Conservation (phyloP, 2,329 filamentous ascomycete genomes). For the Talaromyces verruculosus region DNA sequence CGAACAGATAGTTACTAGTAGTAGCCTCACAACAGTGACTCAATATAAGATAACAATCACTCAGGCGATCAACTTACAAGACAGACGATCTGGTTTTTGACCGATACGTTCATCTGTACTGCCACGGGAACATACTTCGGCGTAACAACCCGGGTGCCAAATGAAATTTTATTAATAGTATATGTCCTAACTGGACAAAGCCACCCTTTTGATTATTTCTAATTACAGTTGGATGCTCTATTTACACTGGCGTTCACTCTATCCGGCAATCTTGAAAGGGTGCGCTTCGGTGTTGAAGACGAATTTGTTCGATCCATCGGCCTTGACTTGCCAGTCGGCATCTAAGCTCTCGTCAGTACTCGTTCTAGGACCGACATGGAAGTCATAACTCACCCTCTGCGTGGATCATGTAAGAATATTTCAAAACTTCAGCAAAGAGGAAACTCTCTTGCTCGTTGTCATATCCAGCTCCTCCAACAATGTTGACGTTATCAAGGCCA, state of each 20-base stretch:
- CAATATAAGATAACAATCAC: not conserved
- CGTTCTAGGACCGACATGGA: not conserved
- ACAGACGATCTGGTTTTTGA: not conserved
- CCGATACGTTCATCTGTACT: not conserved
- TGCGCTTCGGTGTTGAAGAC: slow-evolving; percentile 68
- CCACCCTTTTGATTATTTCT: not conserved
- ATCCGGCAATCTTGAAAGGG: slow-evolving; percentile 45
- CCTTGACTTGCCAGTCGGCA: slow-evolving; percentile 57
- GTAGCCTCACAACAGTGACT: not conserved
- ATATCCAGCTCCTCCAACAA: slow-evolving; percentile 58
- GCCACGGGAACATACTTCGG: not conserved
- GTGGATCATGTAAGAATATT: slow-evolving; percentile 76
- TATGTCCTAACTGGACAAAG: too few relatives aligned
- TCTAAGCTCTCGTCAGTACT: slow-evolving; percentile 44
- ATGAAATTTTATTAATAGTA: too few relatives aligned
- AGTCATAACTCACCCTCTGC: slow-evolving; percentile 38
- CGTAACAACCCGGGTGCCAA: not conserved
- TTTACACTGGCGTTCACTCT: not conserved
- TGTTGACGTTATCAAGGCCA: slow-evolving; percentile 66
- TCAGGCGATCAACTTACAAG: not conserved
- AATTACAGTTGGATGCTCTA: not conserved
- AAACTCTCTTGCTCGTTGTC: slow-evolving; percentile 80
- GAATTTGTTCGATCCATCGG: slow-evolving; percentile 53
- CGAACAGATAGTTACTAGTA: not conserved
- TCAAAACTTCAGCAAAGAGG: slow-evolving; percentile 83